Base-by-base conservation (phyloP, 2,329 filamentous ascomycete genomes). In the Myotisia sp. region DNA sequence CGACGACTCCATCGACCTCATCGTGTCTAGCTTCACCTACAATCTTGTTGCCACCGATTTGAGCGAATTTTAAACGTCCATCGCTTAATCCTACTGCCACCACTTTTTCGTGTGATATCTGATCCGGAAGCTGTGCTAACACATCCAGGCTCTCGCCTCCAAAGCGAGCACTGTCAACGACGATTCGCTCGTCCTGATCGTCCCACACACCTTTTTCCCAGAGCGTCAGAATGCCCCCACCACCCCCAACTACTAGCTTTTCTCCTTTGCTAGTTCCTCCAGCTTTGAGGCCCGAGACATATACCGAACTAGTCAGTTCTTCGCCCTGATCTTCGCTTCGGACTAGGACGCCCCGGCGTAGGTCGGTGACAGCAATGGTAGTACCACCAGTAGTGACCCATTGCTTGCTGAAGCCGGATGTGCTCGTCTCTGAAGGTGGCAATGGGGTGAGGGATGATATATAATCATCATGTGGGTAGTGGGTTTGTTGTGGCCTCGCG, bases 131-230 rank as follows among this genome's bases (percentile, higher is more conserved):
- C 34, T 79, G 58, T 1, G 73, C 67, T 40, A 94, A 63, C n/a
- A 75, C 70, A 50, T 95, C 87, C 26, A 94, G 61, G 39, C 80
- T 83, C 54, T 92, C 85, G 28, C 73, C 82, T 6, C 74, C 78
- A 12, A 66, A 70, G 6, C 65, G 59, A 14, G 60, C 62, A 18
- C 61, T 56, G 44, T 84, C 76, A 6, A 94, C 74, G 31, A 80
- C 74, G 47, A 94, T 80, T 34, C 85, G 72, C 59, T 92, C 85
- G 46, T 92, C 82, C 54, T 93, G 84, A 54, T 95, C 87, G 50
- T 92, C 86, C 87, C 90, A 95, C 1, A 81, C 74, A 1, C 87
- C 87, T 45, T 79, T 79, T 56, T 98, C 87, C 86, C 90, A 98
- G 5, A 95, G 62, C 3, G 86, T 94, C 42, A 95, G 55, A 1